phyloP scores from a whole-genome alignment of 768 basidiomycete genomes.

The Lenzites betulinus region DNA sequence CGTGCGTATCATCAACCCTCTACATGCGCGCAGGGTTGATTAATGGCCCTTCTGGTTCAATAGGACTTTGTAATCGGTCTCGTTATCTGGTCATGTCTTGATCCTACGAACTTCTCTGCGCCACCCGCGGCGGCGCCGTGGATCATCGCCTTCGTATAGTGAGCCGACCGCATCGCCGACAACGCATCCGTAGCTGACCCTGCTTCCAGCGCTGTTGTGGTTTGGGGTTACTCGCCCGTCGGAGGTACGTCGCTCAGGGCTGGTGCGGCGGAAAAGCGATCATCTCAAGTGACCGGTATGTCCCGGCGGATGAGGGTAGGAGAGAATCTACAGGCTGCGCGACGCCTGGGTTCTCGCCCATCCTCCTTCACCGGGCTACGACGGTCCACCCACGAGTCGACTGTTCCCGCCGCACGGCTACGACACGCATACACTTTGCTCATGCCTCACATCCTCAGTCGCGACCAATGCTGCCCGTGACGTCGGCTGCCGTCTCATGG shows the following conservation, averaged over 20 bases:
- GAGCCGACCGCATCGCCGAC: slow-evolving; percentile 25
- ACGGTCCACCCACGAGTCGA: no score
- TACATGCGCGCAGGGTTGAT: neutral
- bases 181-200: neutral
- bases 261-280: no score
- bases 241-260: slow-evolving; percentile 33
- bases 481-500: slow-evolving; percentile 60
- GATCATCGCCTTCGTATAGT: slow-evolving; percentile 61
- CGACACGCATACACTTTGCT: neutral
- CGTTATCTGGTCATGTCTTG: slow-evolving; percentile 53
- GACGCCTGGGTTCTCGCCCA: no score
- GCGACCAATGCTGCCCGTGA: slow-evolving; percentile 70
- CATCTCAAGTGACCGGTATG: no score
- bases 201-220: slow-evolving; percentile 46
- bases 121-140: slow-evolving; percentile 54
- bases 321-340: no score
- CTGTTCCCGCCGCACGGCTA: neutral
- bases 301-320: no score
- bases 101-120: slow-evolving; percentile 61
- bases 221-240: slow-evolving; percentile 63
- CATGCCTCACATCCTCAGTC: slow-evolving; percentile 28
- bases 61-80: slow-evolving; percentile 48
- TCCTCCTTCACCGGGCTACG: no score
- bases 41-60: no score
- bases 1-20: slow-evolving; percentile 36